Evolutionary conservation across 163 green algal genomes (phyloP).

Genomic region (Smithsoniella earleae): DNA sequence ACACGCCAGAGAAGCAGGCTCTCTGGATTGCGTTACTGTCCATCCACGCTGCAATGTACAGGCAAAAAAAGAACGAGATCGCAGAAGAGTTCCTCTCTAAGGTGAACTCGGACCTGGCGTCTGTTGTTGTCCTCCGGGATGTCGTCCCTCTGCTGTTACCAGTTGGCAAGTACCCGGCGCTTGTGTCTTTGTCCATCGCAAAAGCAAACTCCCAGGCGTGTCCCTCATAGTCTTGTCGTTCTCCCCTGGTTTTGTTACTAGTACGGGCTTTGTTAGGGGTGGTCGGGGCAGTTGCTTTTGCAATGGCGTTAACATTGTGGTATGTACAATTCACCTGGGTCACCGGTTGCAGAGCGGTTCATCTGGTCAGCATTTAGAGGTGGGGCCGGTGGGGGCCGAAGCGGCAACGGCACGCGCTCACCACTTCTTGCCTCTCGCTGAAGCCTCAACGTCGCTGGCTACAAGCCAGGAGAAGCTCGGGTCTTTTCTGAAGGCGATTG

Average conservation of each 20-base stretch:
- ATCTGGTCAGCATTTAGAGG: constrained; percentile 15
- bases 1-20: neutral
- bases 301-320: neutral
- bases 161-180: neutral
- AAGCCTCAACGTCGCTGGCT: neutral
- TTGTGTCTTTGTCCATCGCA: constrained; percentile 3
- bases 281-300: neutral
- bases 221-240: neutral
- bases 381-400: neutral
- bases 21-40: neutral
- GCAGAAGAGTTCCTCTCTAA: neutral
- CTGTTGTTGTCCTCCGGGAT: neutral
- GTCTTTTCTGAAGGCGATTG: neutral
- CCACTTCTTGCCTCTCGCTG: constrained; percentile 19
- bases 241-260: neutral
- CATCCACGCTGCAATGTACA: neutral
- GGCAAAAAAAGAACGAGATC: constrained; percentile 11
- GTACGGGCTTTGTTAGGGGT: neutral
- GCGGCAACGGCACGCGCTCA: constrained; percentile 6
- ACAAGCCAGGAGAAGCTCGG: constrained; percentile 1
- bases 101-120: neutral
- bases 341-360: neutral
- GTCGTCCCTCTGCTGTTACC: constrained; percentile 3
- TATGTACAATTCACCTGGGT: neutral
- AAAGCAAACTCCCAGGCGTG: constrained; percentile 14